Evolutionary conservation across 495 filamentous ascomycete genomes (phyloP).

Genomic region (Penicillium dipodomyicola): DNA sequence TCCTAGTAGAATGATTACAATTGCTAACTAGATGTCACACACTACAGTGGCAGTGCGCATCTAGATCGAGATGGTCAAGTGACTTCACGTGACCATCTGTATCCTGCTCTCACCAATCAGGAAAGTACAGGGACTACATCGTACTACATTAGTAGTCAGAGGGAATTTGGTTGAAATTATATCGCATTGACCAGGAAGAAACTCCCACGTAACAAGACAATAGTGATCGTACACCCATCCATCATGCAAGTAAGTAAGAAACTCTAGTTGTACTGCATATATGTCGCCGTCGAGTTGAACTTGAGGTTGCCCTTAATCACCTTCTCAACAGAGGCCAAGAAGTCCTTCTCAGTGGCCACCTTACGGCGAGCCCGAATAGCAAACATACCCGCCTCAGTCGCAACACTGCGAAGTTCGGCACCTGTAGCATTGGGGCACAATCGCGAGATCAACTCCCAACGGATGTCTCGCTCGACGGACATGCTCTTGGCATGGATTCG

Average conservation of each 20-base stretch:
- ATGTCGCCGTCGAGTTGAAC: conserved; percentile 98
- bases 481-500: conserved; percentile 99
- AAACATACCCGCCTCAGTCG: conserved; percentile 99
- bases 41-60: neutral
- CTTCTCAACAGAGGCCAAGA: conserved; percentile 96
- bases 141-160: neutral
- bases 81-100: neutral
- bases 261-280: conserved; percentile 96
- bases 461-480: conserved; percentile 97
- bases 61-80: neutral
- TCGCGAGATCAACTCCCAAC: conserved; percentile 96
- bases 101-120: neutral
- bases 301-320: conserved; percentile 99
- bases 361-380: conserved; percentile 94
- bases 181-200: conserved; percentile 18
- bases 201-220: conserved; percentile 22
- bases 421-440: conserved; percentile 96
- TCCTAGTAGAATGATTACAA: neutral
- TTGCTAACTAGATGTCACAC: neutral
- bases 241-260: conserved; percentile 22
- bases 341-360: conserved; percentile 99
- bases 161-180: conserved; percentile 23
- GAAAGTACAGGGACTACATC: neutral
- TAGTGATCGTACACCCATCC: conserved; percentile 28
- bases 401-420: conserved; percentile 90